Evolutionary conservation across 768 basidiomycete genomes (phyloP), one percentile per base, ranked within the genome.

Genomic region (Cyclocybe aegerita): DNA sequence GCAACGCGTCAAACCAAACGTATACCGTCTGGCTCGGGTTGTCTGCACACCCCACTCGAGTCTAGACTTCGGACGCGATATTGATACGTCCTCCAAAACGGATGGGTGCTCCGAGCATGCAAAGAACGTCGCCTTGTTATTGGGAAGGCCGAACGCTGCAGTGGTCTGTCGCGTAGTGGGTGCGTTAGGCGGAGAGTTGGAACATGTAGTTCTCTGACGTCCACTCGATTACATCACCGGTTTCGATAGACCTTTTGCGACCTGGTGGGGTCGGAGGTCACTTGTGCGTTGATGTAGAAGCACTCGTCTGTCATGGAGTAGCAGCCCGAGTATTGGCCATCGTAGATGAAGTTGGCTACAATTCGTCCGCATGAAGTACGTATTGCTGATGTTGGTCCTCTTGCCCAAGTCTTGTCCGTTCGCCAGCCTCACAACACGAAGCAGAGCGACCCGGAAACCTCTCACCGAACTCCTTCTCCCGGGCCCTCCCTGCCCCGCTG

Each of bases 281-380:
- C 74, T 63, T 91, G 88, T 0, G 70, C 60, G 14, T 78, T 71
- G 4, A 86, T 77, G 61, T 93, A 94, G 70, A 94, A 97, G 48
- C 85, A 89, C 68, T 96, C 93, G 67, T 97, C 94, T 2, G 90
- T 89, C 38, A 95, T 76, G 44, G 91, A 91, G 63, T 97, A 96
- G 86, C 92, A 95, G 39, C 93, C 93, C 10, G 80, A 75, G 67
- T 97, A 93, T 2, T 75, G 74, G 35, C 85, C 87, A 62, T 93
- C 93, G 69, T 93, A 95, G 42, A 96, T 88, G 56, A 83, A 78
- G 1, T 85, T 88, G 54, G 78, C 73, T 5, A 71, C 72, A 78
- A 0, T 91, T 88, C 0, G 93, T 95, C 9, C 93, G 76, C 54
- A 90, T 84, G 65, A 94, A 97, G 36, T 79, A 67, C 0, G 88